Conservation (phyloP, 495 filamentous ascomycete species). For the Aspergillus bertholletiae region DNA sequence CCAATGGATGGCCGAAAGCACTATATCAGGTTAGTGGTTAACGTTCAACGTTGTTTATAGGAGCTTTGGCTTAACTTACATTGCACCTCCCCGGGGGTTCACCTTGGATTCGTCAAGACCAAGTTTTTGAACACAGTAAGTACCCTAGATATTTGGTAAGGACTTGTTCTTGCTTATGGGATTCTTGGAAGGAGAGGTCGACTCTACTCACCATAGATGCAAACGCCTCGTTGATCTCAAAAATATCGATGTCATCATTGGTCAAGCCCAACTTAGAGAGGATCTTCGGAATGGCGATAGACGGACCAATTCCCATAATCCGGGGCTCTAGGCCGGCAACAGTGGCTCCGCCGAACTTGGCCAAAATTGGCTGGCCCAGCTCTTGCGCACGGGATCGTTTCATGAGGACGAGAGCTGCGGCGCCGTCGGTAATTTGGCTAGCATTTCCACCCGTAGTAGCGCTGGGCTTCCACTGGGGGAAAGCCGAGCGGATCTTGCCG, state of each 20-base stretch:
- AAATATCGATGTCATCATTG: conserved; percentile 79
- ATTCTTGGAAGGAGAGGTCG: background rate
- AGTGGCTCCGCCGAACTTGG: conserved; percentile 87
- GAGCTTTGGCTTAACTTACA: conserved; percentile 53
- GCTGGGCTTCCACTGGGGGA: conserved; percentile 82
- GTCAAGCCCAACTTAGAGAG: conserved; percentile 71
- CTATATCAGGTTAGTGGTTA: conserved; percentile 15
- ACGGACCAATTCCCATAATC: conserved; percentile 96
- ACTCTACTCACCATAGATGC: conserved; percentile 71
- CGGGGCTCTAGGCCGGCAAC: conserved; percentile 82
- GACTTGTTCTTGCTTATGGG: background rate
- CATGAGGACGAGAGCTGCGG: conserved; percentile 88
- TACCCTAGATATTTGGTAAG: conserved; percentile 41
- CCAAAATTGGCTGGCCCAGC: conserved; percentile 83
- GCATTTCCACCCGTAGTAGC: conserved; percentile 88
- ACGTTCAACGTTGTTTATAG: no score
- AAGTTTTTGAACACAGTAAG: conserved; percentile 80
- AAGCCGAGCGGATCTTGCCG: conserved; percentile 81
- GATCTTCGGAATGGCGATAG: conserved; percentile 90
- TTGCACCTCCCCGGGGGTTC: conserved; percentile 82
- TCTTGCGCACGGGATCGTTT: conserved; percentile 80
- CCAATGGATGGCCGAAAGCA: conserved; percentile 80
- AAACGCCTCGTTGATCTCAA: conserved; percentile 97
- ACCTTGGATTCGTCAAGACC: conserved; percentile 78
- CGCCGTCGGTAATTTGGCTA: conserved; percentile 91